Conservation (phyloP, 2,329 filamentous ascomycete genomes). For the Penicillium concentricum region DNA sequence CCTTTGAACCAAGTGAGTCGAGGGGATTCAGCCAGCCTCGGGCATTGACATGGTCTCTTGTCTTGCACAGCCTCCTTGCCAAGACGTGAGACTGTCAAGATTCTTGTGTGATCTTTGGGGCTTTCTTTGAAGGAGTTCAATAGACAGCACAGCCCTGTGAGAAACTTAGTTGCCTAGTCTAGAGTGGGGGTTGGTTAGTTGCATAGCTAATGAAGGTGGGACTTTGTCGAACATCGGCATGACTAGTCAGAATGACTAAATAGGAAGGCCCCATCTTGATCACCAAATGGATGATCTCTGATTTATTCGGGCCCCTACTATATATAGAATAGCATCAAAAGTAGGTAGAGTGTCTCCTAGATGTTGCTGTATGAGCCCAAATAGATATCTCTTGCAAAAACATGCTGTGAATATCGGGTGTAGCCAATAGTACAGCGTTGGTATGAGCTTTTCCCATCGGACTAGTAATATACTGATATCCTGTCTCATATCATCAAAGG, state of each 20-base stretch:
- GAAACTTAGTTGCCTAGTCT: neutral
- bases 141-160: neutral
- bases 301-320: neutral
- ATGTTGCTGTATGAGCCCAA: neutral
- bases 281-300: neutral
- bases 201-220: neutral
- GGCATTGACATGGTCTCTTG: neutral
- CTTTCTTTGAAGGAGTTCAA: neutral
- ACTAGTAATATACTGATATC: neutral
- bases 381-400: neutral
- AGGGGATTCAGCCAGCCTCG: neutral
- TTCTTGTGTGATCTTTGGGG: neutral
- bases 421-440: too few relatives aligned
- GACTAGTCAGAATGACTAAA: neutral
- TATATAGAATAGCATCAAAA: too few relatives aligned
- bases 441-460: too few relatives aligned
- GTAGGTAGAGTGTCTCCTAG: neutral
- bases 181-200: neutral
- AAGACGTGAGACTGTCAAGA: neutral
- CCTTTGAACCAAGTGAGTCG: neutral
- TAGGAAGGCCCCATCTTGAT: neutral
- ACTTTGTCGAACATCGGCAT: neutral
- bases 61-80: slow-evolving; percentile 14
- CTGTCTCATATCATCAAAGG: neutral
- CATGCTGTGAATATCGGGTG: neutral